Evolutionary conservation across 768 basidiomycete species (phyloP).

Genomic region (Boletus pseudo-olivaceus): DNA sequence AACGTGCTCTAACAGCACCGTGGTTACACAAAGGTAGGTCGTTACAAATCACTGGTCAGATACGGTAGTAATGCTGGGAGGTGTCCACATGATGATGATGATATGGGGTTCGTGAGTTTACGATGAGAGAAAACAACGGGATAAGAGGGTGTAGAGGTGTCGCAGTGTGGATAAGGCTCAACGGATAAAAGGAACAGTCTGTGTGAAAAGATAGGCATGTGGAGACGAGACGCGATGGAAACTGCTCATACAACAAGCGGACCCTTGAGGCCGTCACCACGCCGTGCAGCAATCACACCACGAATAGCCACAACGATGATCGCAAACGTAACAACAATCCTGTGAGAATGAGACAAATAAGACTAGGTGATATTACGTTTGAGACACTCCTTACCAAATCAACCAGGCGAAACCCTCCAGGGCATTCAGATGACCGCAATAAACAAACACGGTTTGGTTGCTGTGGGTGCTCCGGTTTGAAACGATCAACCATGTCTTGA

Average conservation of each 20-base stretch:
- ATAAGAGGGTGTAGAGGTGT: slow-evolving; percentile 9
- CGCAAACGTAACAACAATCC: slow-evolving; percentile 62
- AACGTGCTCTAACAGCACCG: neutral
- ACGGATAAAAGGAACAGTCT: neutral
- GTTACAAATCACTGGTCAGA: neutral
- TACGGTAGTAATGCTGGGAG: neutral
- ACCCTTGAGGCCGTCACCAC: slow-evolving; percentile 67
- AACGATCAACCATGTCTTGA: neutral
- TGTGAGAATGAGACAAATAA: slow-evolving; percentile 23
- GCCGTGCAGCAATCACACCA: slow-evolving; percentile 53
- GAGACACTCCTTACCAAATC: slow-evolving; percentile 48
- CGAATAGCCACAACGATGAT: slow-evolving; percentile 58
- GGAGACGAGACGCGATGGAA: neutral
- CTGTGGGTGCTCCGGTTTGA: slow-evolving; percentile 14
- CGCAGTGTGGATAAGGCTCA: slow-evolving; percentile 9
- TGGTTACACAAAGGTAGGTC: neutral
- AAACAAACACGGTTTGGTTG: slow-evolving; percentile 46
- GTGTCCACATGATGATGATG: slow-evolving; percentile 14
- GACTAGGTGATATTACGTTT: neutral
- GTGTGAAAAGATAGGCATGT: slow-evolving; percentile 5
- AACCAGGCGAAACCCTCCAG: slow-evolving; percentile 74
- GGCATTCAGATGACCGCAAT: slow-evolving; percentile 77
- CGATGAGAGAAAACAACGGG: neutral
- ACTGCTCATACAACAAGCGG: slow-evolving; percentile 40
- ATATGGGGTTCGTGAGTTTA: neutral